Evolutionary conservation across 345 rosid genomes (phyloP).

Genomic region (Populus ilicifolia): DNA sequence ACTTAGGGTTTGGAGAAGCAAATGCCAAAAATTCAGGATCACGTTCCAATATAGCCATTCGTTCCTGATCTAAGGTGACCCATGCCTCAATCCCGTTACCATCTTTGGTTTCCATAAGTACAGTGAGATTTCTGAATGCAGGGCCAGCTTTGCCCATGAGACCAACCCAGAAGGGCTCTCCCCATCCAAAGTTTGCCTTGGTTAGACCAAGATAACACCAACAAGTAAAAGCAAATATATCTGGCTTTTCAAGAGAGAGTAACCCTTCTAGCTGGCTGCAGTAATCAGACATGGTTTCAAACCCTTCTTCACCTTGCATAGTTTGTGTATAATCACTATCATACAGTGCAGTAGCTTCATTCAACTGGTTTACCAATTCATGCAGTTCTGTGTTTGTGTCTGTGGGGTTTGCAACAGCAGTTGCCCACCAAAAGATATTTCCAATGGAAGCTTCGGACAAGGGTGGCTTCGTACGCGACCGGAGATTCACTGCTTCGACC

Average conservation of each 20-base stretch:
- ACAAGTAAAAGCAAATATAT: constrained; percentile 4
- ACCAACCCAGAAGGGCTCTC: constrained; percentile 2
- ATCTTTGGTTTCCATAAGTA: background rate
- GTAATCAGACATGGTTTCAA: background rate
- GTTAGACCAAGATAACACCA: background rate
- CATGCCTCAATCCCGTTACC: constrained; percentile 15
- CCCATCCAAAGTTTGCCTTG: constrained; percentile 11
- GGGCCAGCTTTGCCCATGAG: background rate
- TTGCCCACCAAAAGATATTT: constrained; percentile 3
- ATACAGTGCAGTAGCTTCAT: background rate
- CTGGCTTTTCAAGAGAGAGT: background rate
- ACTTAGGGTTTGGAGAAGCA: constrained; percentile 7
- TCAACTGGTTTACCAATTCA: background rate
- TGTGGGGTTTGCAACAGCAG: background rate
- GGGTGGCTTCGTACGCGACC: constrained; percentile 1
- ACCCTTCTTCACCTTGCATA: constrained; percentile 4
- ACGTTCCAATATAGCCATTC: background rate
- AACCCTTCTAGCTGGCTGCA: background rate
- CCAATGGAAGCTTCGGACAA: background rate
- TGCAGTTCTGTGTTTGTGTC: background rate
- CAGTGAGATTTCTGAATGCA: background rate
- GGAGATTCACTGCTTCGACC: constrained; percentile 16
- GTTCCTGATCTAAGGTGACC: constrained; percentile 2
- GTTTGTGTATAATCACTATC: background rate
- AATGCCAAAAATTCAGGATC: constrained; percentile 6